Base-by-base conservation (phyloP, 2,329 filamentous ascomycete species). In the Penicillium sumatraense region DNA sequence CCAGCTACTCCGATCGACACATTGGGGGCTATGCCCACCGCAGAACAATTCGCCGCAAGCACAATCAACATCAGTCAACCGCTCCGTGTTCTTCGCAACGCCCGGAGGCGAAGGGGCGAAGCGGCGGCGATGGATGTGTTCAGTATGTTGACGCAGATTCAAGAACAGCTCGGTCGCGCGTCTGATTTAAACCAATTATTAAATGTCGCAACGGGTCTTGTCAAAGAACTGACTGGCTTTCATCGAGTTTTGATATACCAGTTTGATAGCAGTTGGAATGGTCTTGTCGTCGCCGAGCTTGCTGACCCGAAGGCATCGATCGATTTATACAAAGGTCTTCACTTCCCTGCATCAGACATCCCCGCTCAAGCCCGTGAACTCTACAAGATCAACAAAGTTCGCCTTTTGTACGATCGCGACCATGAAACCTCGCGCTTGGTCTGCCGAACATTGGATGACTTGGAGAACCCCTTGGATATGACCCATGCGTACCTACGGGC, bases 201-300 rank as follows among this genome's bases (percentile, higher is more conserved):
- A 33, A 93, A 95, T 65, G 87, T 93, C 5, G 75, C 95, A 3
- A 89, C 93, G 0, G 91, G 91, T 0, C 89, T 96, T 7, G 85
- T 96, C 29, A 96, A 96, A 68, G 92, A 96, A 67, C 71, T 96
- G 46, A 96, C 91, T 0, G 91, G 92, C 0, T 96, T 96, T 61
- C 92, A 96, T 68, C 89, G 92, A 11, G 90, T 96, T 45, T 93
- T 96, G 90, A 83, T 96, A 2, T 96, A 96, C 67, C 91, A 96
- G 71, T 96, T 96, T 60, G 92, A 96, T 70, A 80, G 86, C 4
- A 74, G 81, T 1, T 95, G 89, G 80, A 96, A 96, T 64, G 92
- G 91, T 16, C 87, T 89, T 53, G 91, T 96, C 1, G 91, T 96
- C 4, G 91, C 91, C 0, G 92, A 96, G 70, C 78, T 96, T 10